phyloP scores from a whole-genome alignment of 2,329 filamentous ascomycete species.

The Eurotiales sp. region DNA sequence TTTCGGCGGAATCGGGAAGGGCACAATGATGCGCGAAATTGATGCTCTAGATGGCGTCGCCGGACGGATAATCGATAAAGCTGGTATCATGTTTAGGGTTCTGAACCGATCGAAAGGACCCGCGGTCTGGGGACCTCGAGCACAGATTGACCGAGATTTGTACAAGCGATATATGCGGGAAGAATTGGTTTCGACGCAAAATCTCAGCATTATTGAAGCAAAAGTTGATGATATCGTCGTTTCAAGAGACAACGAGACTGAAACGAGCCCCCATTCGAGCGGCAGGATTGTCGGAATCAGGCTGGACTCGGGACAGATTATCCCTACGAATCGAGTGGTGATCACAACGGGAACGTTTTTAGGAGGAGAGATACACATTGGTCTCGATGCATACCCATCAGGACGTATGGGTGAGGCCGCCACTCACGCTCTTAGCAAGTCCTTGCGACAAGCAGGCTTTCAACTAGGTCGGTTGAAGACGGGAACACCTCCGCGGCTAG shows the following conservation, averaged over 20 bases:
- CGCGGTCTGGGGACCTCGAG: slow-evolving; percentile 93
- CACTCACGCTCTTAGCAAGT: slow-evolving; percentile 88
- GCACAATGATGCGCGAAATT: slow-evolving; percentile 90
- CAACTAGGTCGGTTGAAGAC: slow-evolving; percentile 88
- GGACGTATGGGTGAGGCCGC: slow-evolving; percentile 92
- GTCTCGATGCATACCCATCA: slow-evolving; percentile 75
- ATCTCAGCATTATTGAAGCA: slow-evolving; percentile 74
- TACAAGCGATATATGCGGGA: slow-evolving; percentile 90
- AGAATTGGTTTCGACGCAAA: slow-evolving; percentile 73
- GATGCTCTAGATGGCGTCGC: slow-evolving; percentile 91
- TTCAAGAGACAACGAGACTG: slow-evolving; percentile 51
- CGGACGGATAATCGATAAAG: slow-evolving; percentile 84
- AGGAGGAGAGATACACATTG: slow-evolving; percentile 94
- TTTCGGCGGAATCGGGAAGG: slow-evolving; percentile 97
- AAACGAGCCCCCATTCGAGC: slow-evolving; percentile 50
- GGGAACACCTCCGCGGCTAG: slow-evolving; percentile 85
- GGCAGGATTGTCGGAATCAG: slow-evolving; percentile 79
- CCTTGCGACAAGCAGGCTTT: slow-evolving; percentile 82
- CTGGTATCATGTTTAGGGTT: slow-evolving; percentile 88
- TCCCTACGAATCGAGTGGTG: slow-evolving; percentile 75
- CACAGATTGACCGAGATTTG: slow-evolving; percentile 87
- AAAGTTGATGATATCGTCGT: slow-evolving; percentile 91
- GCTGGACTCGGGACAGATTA: slow-evolving; percentile 79
- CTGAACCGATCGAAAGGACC: slow-evolving; percentile 87
- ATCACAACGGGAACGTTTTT: slow-evolving; percentile 97